Evolutionary conservation across 306 rosid genomes (phyloP).

Genomic region (Arachis hypogaea): DNA sequence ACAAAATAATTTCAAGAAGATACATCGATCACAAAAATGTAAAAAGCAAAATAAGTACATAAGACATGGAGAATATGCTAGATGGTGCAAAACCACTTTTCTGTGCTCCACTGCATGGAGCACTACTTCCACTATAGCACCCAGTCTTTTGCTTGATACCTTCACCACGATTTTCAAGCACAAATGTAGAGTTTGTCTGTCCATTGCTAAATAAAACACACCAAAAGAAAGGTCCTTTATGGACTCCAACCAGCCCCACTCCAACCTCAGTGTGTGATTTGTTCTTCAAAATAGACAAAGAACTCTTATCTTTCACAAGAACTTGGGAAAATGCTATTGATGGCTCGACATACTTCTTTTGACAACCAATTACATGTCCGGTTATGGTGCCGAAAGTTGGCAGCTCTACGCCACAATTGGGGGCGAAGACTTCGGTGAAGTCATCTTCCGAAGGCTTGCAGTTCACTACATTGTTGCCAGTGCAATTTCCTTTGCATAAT

Average conservation of each 20-base stretch:
- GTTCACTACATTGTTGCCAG: slow-evolving; percentile 54
- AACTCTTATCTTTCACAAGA: slow-evolving; percentile 56
- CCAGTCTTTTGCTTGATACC: slow-evolving; percentile 82
- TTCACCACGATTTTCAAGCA: slow-evolving; percentile 75
- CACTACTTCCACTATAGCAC: slow-evolving; percentile 81
- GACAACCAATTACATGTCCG: slow-evolving; percentile 70
- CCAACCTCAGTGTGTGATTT: slow-evolving; percentile 86
- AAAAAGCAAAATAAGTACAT: slow-evolving; percentile 40
- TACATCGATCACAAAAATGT: slow-evolving; percentile 38
- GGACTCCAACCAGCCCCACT: slow-evolving; percentile 71
- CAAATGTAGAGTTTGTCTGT: slow-evolving; percentile 68
- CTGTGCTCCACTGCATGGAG: slow-evolving; percentile 66
- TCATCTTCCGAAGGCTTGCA: slow-evolving; percentile 86
- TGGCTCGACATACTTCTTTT: slow-evolving; percentile 70
- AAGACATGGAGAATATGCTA: slow-evolving; percentile 29
- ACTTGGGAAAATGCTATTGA: slow-evolving; percentile 56
- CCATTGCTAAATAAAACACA: slow-evolving; percentile 80
- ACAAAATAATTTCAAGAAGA: slow-evolving; percentile 24
- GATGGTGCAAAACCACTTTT: slow-evolving; percentile 24
- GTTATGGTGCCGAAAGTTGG: slow-evolving; percentile 85
- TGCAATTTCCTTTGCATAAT: slow-evolving; percentile 79
- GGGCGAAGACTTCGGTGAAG: slow-evolving; percentile 89
- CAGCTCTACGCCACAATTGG: slow-evolving; percentile 88
- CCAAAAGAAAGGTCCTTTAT: slow-evolving; percentile 83
- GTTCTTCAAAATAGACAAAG: slow-evolving; percentile 59